Base-by-base conservation (phyloP, 2,329 filamentous ascomycete species). In the Colletotrichum tamarilloi region DNA sequence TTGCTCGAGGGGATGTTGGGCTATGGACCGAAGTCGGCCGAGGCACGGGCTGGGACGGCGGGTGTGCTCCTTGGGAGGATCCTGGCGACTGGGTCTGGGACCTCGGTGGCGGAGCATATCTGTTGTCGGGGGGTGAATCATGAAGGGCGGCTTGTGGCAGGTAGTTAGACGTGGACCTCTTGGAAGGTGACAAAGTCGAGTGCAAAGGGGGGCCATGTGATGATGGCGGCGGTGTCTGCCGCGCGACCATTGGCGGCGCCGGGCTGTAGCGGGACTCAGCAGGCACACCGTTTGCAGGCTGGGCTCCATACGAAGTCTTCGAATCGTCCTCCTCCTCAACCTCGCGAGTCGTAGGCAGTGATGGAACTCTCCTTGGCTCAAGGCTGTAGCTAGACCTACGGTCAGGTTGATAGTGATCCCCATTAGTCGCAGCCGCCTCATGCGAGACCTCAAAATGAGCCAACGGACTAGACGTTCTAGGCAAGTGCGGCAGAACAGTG, bases 61-160 rank as follows among this genome's bases (percentile, higher is more conserved):
- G 82, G 4, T 81, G 81, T 35, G 81, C 81, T 8, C 84, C 84
- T 65, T 86, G 84, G 6, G 84, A 80, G 1, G 87, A 83, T 9
- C 86, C 86, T 4, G 91, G 91, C 2, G 91, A 92, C 77, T 92
- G 90, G 0, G 91, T 92, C 72, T 91, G 89, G 4, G 90, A 88
- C 68, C 91, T 85, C 65, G 86, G 85, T 5, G 91, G 91, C 16
- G 89, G 89, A 4, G 82, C 84, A 75, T 91, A 88, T n/a, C 83
- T 84, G 46, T 77, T 76, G 76, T 77, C 49, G 80, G 79, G 67
- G 77, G 83, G 67, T 12, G 71, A 73, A 22, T 68, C 68, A 35
- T 74, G 72, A n/a, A 57, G 52, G n/a, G 42, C 32, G 19, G 68
- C 62, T 62, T 85, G 82, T 2, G 89, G 88, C 9, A 82, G 78